Evolutionary conservation across 305 asterid genomes (phyloP), one percentile per base, ranked within the genome.

Genomic region (Fraxinus ornus): DNA sequence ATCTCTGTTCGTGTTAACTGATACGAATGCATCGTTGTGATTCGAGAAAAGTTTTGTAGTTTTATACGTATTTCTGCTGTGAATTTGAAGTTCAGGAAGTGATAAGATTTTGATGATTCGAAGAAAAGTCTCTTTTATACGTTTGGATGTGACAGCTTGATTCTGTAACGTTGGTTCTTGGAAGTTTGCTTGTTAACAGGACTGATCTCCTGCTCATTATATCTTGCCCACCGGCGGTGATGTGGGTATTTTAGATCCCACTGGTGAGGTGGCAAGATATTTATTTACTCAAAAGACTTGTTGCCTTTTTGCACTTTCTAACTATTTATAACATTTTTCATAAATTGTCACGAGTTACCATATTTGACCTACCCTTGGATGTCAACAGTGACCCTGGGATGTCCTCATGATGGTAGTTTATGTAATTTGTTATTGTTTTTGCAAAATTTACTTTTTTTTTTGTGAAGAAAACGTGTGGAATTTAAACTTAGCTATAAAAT

Each of bases 271-370:
- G 44, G 44, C 44, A 37, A 37, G 44, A 37, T 37, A 37, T 52
- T 52, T 52, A 52, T 44, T 52, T 52, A 3, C 22, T 52, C 1
- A 52, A 52, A 52, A 17, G 19, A 52, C 22, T 17, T 47, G 21
- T 82, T 60, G 72, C 71, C 78, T 7, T 62, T n/a, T 76, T 84
- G 83, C 79, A 33, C 21, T 26, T 86, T 6, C 57, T 66, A 35
- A 19, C 71, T 32, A 32, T 75, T 74, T 52, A 52, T 17, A 4
- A 52, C 7, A 17, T 4, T 17, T 49, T 52, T 52, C 22, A 15
- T 52, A 52, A 52, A 37, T 37, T 37, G 44, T 37, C 44, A 37
- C 44, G 44, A 37, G 44, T 37, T 52, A 52, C 62, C 62, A 52
- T 15, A 52, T 52, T 68, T 32, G 12, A 30, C 47, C 77, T 79